Evolutionary conservation across 2,329 filamentous ascomycete species (phyloP).

Genomic region (Pyrenochaeta sp.): DNA sequence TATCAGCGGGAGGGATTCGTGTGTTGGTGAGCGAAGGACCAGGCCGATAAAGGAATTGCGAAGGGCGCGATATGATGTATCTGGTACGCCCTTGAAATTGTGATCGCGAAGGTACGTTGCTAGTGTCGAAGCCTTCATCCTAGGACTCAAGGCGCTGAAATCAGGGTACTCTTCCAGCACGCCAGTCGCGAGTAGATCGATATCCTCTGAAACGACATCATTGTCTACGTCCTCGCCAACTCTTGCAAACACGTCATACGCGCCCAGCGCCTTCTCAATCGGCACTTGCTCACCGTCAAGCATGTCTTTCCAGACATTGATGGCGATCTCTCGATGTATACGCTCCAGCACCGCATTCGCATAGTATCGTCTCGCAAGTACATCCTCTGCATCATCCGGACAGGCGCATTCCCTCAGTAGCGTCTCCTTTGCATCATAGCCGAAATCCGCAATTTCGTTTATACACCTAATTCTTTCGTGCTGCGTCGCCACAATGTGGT

Average conservation of each 20-base stretch:
- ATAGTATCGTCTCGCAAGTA: slow-evolving; percentile 80
- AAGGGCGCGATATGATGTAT: slow-evolving; percentile 79
- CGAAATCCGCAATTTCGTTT: slow-evolving; percentile 73
- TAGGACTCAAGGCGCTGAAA: slow-evolving; percentile 66
- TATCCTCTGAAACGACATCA: slow-evolving; percentile 65
- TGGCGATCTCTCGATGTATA: slow-evolving; percentile 80
- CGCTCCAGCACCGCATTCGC: slow-evolving; percentile 77
- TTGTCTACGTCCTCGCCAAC: slow-evolving; percentile 77
- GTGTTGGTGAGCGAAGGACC: slow-evolving; percentile 74
- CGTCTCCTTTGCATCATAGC: slow-evolving; percentile 89
- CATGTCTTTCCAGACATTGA: slow-evolving; percentile 77
- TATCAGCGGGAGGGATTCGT: slow-evolving; percentile 85
- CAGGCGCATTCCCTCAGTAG: slow-evolving; percentile 72
- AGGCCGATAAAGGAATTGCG: slow-evolving; percentile 89
- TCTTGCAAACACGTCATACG: slow-evolving; percentile 89
- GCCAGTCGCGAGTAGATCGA: slow-evolving; percentile 69
- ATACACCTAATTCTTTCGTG: slow-evolving; percentile 74
- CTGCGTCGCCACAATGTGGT: slow-evolving; percentile 75
- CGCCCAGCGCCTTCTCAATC: slow-evolving; percentile 78
- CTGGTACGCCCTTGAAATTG: slow-evolving; percentile 74
- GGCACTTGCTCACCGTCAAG: slow-evolving; percentile 60
- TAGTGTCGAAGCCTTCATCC: slow-evolving; percentile 73
- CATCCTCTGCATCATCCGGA: slow-evolving; percentile 71
- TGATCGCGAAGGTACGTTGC: slow-evolving; percentile 73
- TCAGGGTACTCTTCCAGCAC: slow-evolving; percentile 64